Conservation (phyloP, 257 asterid species). For the Eucommia ulmoides region DNA sequence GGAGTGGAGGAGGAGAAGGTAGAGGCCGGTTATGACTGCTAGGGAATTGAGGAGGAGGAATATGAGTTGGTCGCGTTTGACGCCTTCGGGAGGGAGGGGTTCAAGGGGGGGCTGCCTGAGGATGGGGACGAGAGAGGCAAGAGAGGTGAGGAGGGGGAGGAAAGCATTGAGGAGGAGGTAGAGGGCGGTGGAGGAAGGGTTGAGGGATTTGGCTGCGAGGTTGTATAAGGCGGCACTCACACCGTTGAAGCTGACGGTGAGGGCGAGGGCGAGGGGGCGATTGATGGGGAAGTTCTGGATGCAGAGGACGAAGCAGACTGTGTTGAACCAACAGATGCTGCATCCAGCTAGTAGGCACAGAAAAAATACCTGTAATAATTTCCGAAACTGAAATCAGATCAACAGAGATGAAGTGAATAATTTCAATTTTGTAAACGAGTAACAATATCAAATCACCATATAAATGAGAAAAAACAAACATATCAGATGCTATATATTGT, state of each 20-base stretch:
- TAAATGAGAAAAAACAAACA: not conserved
- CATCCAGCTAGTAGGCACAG: constrained; percentile 75
- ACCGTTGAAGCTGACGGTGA: constrained; percentile 79
- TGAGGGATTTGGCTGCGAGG: constrained; percentile 46
- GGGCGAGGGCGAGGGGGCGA: constrained; percentile 77
- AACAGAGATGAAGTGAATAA: not conserved
- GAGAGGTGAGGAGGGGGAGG: constrained; percentile 51
- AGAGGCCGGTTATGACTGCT: constrained; percentile 62
- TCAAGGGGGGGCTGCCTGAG: constrained; percentile 46
- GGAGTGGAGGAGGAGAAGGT: constrained; percentile 65
- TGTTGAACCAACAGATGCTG: constrained; percentile 95
- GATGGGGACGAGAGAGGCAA: constrained; percentile 44
- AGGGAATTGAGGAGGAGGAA: constrained; percentile 36
- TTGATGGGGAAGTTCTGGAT: constrained; percentile 61
- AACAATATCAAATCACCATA: not conserved
- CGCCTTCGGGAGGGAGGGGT: constrained; percentile 21
- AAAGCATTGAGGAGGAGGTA: constrained; percentile 80
- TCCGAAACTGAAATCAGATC: not conserved
- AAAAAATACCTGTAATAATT: constrained; percentile 44
- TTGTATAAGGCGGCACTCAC: constrained; percentile 83
- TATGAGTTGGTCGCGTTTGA: constrained; percentile 42
- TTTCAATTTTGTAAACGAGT: not conserved
- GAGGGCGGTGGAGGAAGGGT: constrained; percentile 35
- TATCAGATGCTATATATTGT: too few relatives aligned
- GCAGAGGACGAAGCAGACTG: constrained; percentile 88